Conservation (phyloP, 31 red algal genomes). For the Endocladia muricata region DNA sequence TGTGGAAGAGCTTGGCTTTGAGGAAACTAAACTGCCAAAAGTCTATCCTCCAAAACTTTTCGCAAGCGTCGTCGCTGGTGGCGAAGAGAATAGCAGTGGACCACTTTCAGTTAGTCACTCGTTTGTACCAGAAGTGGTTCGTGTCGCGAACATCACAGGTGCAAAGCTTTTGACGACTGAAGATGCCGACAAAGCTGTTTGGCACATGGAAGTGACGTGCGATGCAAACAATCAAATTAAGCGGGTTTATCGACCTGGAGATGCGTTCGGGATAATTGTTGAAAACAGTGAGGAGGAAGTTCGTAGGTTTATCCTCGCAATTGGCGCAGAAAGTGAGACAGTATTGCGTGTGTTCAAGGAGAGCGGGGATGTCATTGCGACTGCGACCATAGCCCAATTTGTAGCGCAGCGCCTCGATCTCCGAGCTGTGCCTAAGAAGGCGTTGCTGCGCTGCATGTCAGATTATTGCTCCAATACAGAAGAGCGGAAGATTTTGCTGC, state of each 20-base stretch:
- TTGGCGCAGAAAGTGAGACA: slow-evolving; percentile 13
- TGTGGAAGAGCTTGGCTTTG: slow-evolving; percentile 54
- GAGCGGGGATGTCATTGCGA: slow-evolving; percentile 25
- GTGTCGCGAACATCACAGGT: slow-evolving; percentile 25
- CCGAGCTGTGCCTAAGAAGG: slow-evolving; percentile 59
- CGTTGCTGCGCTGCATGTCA: slow-evolving; percentile 42
- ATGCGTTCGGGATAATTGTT: slow-evolving; percentile 83
- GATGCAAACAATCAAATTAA: slow-evolving; percentile 13
- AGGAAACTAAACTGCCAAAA: slow-evolving; percentile 35
- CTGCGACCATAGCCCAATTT: slow-evolving; percentile 33
- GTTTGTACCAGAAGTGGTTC: slow-evolving; percentile 29
- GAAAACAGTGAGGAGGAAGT: slow-evolving; percentile 76
- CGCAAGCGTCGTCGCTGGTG: slow-evolving; percentile 3
- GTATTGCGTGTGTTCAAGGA: slow-evolving; percentile 19
- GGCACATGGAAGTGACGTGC: slow-evolving; percentile 72
- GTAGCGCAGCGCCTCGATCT: slow-evolving; percentile 56
- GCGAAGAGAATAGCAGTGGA: not conserved
- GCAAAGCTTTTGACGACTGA: slow-evolving; percentile 49
- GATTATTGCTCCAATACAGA: slow-evolving; percentile 49
- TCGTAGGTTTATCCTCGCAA: slow-evolving; percentile 31
- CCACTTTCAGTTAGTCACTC: slow-evolving; percentile 23
- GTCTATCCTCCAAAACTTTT: slow-evolving; percentile 44
- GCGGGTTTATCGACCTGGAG: slow-evolving; percentile 78
- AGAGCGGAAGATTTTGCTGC: slow-evolving; percentile 35
- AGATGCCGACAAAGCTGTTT: slow-evolving; percentile 54